These are phyloP conservation scores for Begonia masoniana DNA, from an alignment of 306 rosid species.

Conservation along the genomic window DNA sequence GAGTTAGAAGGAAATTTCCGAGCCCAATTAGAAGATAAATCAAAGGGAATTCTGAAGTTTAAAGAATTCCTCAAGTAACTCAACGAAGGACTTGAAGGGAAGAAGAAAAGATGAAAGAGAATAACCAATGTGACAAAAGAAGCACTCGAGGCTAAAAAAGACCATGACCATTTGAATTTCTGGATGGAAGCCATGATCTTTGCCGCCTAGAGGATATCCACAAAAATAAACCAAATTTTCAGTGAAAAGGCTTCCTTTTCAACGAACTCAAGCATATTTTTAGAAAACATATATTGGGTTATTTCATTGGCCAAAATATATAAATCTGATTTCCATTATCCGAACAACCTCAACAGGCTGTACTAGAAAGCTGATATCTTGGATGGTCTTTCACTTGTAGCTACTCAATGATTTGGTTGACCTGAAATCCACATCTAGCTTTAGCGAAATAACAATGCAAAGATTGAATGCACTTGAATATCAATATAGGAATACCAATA, in stretches of 20 bases:
- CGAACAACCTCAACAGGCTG: background rate
- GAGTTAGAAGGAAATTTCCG: constrained; percentile 46
- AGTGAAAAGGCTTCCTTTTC: background rate
- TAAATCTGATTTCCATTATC: background rate
- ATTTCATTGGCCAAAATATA: background rate
- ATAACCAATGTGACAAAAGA: constrained; percentile 53
- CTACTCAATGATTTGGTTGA: background rate
- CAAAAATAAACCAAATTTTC: background rate
- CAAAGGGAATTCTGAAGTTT: constrained; percentile 32
- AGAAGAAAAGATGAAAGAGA: constrained; percentile 60
- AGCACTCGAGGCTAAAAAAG: constrained; percentile 45
- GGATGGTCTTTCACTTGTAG: background rate
- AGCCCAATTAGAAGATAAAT: constrained; percentile 34
- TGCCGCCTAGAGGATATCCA: background rate
- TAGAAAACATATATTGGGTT: background rate
- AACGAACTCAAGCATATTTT: background rate
- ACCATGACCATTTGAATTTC: constrained; percentile 65
- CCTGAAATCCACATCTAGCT: background rate
- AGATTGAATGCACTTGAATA: too few species aligned
- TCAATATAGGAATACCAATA: too few species aligned
- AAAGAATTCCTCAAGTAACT: constrained; percentile 46
- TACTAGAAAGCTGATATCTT: background rate
- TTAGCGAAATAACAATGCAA: background rate
- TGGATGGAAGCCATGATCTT: constrained; percentile 45
- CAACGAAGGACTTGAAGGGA: constrained; percentile 65